These are phyloP conservation scores for Parietaria judaica DNA, from an alignment of 306 rosid genomes.

Conservation along the genomic window DNA sequence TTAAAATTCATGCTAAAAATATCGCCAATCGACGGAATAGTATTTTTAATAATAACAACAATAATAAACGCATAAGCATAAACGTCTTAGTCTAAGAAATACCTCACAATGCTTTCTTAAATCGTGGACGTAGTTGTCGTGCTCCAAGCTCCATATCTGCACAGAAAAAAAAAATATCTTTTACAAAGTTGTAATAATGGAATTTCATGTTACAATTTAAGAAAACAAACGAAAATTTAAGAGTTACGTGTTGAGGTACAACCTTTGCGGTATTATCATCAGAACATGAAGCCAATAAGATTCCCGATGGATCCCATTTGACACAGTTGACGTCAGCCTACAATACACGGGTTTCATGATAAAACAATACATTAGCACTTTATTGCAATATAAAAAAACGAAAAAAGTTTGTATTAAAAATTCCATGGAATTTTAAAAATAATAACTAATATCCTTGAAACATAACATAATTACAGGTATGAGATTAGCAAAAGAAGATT, in stretches of 20 bases:
- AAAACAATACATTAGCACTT: slow-evolving; percentile 2
- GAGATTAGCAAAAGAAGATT: too few relatives aligned
- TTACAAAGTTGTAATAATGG: not conserved
- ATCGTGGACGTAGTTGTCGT: slow-evolving; percentile 76
- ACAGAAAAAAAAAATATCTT: not conserved
- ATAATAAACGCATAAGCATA: too few relatives aligned
- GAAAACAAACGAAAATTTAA: not conserved
- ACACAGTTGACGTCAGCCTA: slow-evolving; percentile 96
- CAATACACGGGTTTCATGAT: slow-evolving; percentile 22
- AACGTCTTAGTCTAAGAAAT: not conserved
- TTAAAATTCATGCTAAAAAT: too few relatives aligned
- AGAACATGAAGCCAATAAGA: slow-evolving; percentile 87
- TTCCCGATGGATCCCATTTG: slow-evolving; percentile 96
- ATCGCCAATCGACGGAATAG: too few relatives aligned
- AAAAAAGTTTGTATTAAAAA: too few relatives aligned
- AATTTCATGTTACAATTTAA: not conserved
- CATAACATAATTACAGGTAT: too few relatives aligned
- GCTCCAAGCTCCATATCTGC: slow-evolving; percentile 95
- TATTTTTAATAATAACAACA: too few relatives aligned
- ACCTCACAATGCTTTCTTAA: slow-evolving; percentile 91
- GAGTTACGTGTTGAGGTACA: not conserved
- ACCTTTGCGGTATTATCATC: slow-evolving; percentile 95
- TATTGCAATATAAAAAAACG: too few relatives aligned
- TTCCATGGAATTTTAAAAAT: too few relatives aligned
- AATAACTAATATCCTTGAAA: too few relatives aligned